Percentiles rank a stretch among this genome's conserved stretches.
Conservation (phyloP, 2,329 filamentous ascomycete species). For the Cladosporium phlei region DNA sequence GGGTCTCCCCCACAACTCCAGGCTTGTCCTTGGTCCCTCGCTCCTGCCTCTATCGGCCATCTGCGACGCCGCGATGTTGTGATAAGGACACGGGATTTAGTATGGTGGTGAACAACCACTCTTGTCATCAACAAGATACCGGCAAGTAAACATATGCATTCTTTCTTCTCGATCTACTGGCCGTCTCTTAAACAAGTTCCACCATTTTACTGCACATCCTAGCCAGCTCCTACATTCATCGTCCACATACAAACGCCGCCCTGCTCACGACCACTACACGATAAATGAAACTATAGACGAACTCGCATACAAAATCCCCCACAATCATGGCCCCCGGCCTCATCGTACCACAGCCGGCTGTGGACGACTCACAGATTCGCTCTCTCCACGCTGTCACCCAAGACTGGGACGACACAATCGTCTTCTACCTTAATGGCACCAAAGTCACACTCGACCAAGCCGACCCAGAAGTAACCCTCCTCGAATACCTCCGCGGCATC, state of each 20-base stretch:
- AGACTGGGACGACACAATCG: conserved; percentile 77
- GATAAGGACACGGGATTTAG: conserved; percentile 12
- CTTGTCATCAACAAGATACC: conserved; percentile 5
- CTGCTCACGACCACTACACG: background rate
- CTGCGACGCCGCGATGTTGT: conserved; percentile 2
- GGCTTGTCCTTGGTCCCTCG: background rate
- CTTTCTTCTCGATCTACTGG: background rate
- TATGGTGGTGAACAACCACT: conserved; percentile 4
- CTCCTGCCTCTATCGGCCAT: conserved; percentile 2
- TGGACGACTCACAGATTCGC: conserved; percentile 39
- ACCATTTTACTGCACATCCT: background rate
- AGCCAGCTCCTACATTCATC: too few species aligned
- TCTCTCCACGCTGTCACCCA: conserved; percentile 62
- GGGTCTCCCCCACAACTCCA: conserved; percentile 8
- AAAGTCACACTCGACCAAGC: conserved; percentile 78
- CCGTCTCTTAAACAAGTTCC: background rate
- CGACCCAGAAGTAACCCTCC: conserved; percentile 84
- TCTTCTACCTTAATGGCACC: conserved; percentile 93
- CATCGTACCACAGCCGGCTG: conserved; percentile 43
- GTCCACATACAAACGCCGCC: background rate
- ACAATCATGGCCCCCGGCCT: conserved; percentile 54
- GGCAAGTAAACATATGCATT: conserved; percentile 3
- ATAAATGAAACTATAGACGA: conserved; percentile 1
- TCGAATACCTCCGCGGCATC: conserved; percentile 90
- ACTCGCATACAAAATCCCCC: background rate